Evolutionary conservation across 2,329 filamentous ascomycete species (phyloP).

Genomic region (Pseudogymnoascus sp.): DNA sequence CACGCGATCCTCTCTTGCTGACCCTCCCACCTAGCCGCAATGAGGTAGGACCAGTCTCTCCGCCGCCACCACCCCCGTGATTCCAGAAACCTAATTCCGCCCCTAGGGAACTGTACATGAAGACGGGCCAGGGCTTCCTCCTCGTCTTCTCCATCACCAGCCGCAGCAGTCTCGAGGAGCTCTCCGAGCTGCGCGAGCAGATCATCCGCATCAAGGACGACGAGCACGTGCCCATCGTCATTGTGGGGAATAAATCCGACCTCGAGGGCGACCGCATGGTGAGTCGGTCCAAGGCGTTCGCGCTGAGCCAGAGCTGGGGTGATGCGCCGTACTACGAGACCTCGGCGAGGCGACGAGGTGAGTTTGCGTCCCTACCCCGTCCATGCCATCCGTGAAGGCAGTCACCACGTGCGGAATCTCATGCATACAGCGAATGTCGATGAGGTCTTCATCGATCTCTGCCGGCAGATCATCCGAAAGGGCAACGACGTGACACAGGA

Average conservation of each 20-base stretch:
- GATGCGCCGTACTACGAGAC: slow-evolving; percentile 70
- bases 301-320: slow-evolving; percentile 61
- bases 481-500: slow-evolving; percentile 32
- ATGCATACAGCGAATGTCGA: slow-evolving; percentile 52
- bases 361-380: slow-evolving; percentile 4
- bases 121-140: slow-evolving; percentile 67
- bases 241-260: slow-evolving; percentile 69
- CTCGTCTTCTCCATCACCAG: slow-evolving; percentile 70
- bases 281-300: slow-evolving; percentile 56
- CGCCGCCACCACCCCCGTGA: background rate
- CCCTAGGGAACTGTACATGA: slow-evolving; percentile 62
- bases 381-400: background rate
- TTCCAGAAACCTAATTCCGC: slow-evolving; percentile 6
- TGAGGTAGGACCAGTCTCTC: slow-evolving; percentile 39
- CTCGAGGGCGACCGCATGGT: slow-evolving; percentile 65
- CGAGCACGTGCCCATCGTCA: slow-evolving; percentile 61
- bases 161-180: slow-evolving; percentile 59
- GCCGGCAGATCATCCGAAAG: slow-evolving; percentile 58
- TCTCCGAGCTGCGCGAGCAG: slow-evolving; percentile 64
- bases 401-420: background rate
- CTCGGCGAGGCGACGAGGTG: slow-evolving; percentile 52
- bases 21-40: slow-evolving; percentile 38
- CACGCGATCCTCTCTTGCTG: slow-evolving; percentile 21
- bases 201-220: slow-evolving; percentile 69
- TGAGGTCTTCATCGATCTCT: slow-evolving; percentile 63